These are phyloP conservation scores for Phytophthora capsici DNA, from an alignment of 352 stramenopile species.

Conservation along the genomic window DNA sequence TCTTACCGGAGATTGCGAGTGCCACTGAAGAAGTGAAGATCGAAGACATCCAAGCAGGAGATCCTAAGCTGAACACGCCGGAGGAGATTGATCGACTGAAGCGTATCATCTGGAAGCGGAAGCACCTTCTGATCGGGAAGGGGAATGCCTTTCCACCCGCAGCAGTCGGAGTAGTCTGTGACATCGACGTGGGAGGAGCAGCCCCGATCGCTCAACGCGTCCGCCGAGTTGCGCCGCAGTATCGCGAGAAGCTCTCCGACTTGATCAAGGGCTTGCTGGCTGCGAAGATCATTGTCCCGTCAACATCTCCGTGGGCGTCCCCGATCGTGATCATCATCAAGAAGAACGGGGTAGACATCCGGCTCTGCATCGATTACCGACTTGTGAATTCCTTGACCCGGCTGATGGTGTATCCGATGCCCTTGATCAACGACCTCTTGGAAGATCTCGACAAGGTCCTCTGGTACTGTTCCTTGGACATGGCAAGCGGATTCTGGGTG, in stretches of 20 bases:
- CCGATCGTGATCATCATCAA: not conserved
- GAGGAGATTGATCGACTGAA: not conserved
- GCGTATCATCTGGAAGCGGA: not conserved
- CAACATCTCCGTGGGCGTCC: no score
- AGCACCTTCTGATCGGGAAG: constrained; percentile 28
- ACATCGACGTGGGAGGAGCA: constrained; percentile 40
- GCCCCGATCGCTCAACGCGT: not conserved
- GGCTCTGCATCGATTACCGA: not conserved
- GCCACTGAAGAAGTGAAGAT: constrained; percentile 10
- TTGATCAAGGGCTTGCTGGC: not conserved
- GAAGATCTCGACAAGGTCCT: no score
- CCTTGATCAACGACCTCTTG: not conserved
- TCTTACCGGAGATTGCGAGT: not conserved
- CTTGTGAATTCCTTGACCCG: not conserved
- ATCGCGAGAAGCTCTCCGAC: not conserved
- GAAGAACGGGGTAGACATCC: not conserved
- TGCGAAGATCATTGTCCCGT: not conserved
- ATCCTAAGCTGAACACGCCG: not conserved
- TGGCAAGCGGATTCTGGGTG: not conserved
- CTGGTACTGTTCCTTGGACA: not conserved
- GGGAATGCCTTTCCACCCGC: constrained; percentile 26
- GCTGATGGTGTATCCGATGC: not conserved
- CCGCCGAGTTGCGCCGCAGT: not conserved
- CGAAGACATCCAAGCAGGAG: constrained; percentile 25
- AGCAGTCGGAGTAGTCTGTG: not conserved